Conservation (phyloP, 202 grass and related monocot genomes). For the Elaeis oleifera region DNA sequence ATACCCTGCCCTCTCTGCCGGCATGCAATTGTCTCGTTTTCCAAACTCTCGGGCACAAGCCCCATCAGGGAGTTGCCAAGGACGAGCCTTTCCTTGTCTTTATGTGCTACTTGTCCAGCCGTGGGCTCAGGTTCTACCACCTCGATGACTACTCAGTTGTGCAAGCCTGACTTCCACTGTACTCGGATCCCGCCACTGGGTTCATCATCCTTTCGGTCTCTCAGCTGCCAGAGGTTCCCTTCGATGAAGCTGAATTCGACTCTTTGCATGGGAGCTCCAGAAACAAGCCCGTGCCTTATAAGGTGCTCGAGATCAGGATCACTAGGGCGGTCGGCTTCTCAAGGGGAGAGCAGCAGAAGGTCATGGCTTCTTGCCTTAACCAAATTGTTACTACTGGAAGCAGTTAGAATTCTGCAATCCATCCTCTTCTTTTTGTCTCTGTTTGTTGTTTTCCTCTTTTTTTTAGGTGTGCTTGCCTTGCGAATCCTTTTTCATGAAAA, state of each 20-base stretch:
- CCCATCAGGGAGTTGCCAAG: constrained; percentile 52
- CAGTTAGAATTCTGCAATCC: constrained; percentile 8
- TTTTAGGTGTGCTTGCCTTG: neutral
- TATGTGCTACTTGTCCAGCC: constrained; percentile 67
- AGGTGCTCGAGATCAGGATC: constrained; percentile 48
- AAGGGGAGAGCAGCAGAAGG: constrained; percentile 47
- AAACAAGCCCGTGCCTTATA: constrained; percentile 52
- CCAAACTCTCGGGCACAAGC: constrained; percentile 45
- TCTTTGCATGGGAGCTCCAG: constrained; percentile 63
- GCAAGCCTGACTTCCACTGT: constrained; percentile 53
- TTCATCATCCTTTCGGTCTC: constrained; percentile 72
- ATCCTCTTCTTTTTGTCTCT: constrained; percentile 9
- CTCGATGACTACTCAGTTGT: constrained; percentile 32
- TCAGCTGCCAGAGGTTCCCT: constrained; percentile 74
- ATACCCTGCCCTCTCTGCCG: constrained; percentile 91
- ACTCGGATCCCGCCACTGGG: constrained; percentile 44
- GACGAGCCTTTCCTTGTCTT: constrained; percentile 69
- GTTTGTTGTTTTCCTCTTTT: constrained; percentile 1
- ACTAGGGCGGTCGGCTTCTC: constrained; percentile 46
- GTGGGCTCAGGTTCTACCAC: constrained; percentile 53
- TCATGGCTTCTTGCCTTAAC: constrained; percentile 62
- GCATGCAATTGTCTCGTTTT: constrained; percentile 62
- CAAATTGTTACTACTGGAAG: constrained; percentile 50
- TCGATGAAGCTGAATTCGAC: constrained; percentile 62
- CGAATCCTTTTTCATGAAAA: neutral